These are phyloP conservation scores for Hypoxylon sp. DNA, from an alignment of 2,329 filamentous ascomycete species.

Conservation along the genomic window DNA sequence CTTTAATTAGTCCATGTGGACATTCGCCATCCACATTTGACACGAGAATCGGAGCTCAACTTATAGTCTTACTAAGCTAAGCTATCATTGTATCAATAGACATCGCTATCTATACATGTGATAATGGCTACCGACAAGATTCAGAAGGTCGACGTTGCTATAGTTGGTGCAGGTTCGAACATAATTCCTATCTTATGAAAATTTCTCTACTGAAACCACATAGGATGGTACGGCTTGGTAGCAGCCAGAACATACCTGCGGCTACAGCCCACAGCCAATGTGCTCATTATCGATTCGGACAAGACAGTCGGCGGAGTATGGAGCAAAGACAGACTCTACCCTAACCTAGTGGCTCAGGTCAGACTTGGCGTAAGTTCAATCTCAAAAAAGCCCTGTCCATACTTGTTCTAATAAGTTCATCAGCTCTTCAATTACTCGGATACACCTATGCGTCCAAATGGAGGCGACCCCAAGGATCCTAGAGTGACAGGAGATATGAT, in stretches of 20 bases:
- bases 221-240: slow-evolving; percentile 48
- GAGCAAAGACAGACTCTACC: slow-evolving; percentile 50
- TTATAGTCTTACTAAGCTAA: slow-evolving; percentile 1
- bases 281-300: slow-evolving; percentile 48
- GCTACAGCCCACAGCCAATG: slow-evolving; percentile 44
- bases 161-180: slow-evolving; percentile 47
- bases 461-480: slow-evolving; percentile 42
- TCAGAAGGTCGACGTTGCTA: slow-evolving; percentile 43
- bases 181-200: not conserved
- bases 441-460: slow-evolving; percentile 46
- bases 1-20: slow-evolving; percentile 2
- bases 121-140: slow-evolving; percentile 1
- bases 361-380: slow-evolving; percentile 44
- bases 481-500: slow-evolving; percentile 51
- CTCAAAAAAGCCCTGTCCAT: not conserved
- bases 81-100: not conserved
- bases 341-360: slow-evolving; percentile 48
- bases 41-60: not conserved
- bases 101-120: not conserved
- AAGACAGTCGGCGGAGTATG: slow-evolving; percentile 48
- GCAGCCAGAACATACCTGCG: slow-evolving; percentile 47
- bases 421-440: slow-evolving; percentile 50
- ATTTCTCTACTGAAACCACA: not conserved
- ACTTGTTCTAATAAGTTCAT: not conserved
- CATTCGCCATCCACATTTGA: not conserved